Base-by-base conservation (phyloP, 345 rosid species). In the Acer campestre region DNA sequence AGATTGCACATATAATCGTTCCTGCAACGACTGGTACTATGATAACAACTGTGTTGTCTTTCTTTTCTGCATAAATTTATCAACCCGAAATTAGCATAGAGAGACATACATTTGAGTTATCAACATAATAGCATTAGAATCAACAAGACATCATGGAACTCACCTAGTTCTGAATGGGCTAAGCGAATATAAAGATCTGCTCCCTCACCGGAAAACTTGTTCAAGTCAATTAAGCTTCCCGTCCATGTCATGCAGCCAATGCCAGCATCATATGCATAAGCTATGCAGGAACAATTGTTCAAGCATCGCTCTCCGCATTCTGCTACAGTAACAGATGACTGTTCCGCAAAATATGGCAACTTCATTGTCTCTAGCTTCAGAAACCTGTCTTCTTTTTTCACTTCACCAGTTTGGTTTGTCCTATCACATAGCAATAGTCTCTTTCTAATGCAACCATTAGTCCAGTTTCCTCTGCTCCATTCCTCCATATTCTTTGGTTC, bases 221-320 rank as follows among this genome's bases (percentile, higher is more conserved):
- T 84, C 25, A 79, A 53, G 73, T 91, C 91, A 68, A 81, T 70
- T 77, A 89, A 84, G 69, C 27, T 55, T 77, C 22, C 68, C 22
- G 35, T 79, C 95, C 93, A 86, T 25, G 74, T 22, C 88, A 85
- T 80, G 61, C 93, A 91, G 22, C 90, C 85, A 0, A 84, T 68
- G 22, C 80, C 86, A 23, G 53, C 23, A 22, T 81, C 77, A 82
- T 72, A 89, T 46, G 91, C 83, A 67, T 89, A 87, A 55, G 92
- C 92, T 0, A 82, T 65, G 29, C 92, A 91, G 18, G 90, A 86
- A 77, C 93, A 87, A 70, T 87, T 88, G n/a, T 11, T 66, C 59
- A 80, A 69, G 84, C 95, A 89, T 13, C 22, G 8, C 2, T 67
- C 40, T 64, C 67, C 76, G 77, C 93, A 91, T 10, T 61, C 17